Evolutionary conservation across 495 filamentous ascomycete species (phyloP), one percentile per base, ranked within the genome.

Genomic region (Lepidopterella palustris): DNA sequence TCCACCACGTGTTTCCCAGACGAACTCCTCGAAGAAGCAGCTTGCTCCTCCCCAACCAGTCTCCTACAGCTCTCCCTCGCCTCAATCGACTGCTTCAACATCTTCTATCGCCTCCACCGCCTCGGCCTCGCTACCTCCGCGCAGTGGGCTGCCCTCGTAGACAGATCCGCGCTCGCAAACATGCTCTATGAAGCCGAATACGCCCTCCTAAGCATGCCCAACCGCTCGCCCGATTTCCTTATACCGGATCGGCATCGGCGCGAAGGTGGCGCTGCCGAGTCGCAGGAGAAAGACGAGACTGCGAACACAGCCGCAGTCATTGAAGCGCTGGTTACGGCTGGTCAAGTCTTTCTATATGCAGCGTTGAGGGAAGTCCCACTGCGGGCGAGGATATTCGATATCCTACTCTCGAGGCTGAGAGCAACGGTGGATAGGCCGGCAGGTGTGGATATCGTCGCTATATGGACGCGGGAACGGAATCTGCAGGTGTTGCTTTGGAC

Each of bases 41-140:
- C 63, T 1, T 55, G n/a, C 28, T 57, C 54, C 6, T 65, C 63
- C 3, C 63, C 63, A 26, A 65, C 58, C 0, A 61, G 58, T n/a
- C 48, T 61, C 5, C 55, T 65, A 5, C 45, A 65, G 13, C 63
- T 65, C 32, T 58, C 63, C 3, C 21, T 58, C 4, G 58, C 58
- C 2, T 25, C 35, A 15, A 24, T 61, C 32, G 58, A 65, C 25
- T 61, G 58, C 49, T 65, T 65, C 63, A 65, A 65, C 31, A 51
- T 61, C 23, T 61, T 61, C 55, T 65, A 65, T 54, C 59, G 58
- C 24, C 35, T 65, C 8, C 63, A 65, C 31, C 63, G 59, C 11
- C 49, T 65, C 42, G 58, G 52, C 5, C 54, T 65, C 18, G 63
- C 63, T 0, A 20, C 53, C 15, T 58, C 58, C 8, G 18, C 53